Conservation (phyloP, 306 rosid species). For the Cucurbita argyrosperma region DNA sequence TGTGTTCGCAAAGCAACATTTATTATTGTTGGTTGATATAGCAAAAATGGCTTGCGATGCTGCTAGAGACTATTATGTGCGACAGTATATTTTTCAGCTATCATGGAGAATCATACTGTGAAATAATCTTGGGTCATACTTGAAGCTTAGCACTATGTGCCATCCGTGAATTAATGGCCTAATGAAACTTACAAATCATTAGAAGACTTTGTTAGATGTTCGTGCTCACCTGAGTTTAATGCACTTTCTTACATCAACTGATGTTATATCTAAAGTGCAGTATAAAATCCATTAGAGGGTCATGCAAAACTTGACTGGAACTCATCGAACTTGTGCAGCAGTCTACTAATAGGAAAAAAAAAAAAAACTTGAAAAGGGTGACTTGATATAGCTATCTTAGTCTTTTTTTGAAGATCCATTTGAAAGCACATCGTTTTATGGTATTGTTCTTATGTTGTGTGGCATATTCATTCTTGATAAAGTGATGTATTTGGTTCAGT, state of each 20-base stretch:
- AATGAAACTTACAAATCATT: background rate
- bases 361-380: background rate
- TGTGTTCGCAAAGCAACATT: background rate
- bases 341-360: background rate
- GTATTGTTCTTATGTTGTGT: background rate
- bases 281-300: background rate
- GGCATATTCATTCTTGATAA: background rate
- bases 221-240: background rate
- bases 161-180: background rate
- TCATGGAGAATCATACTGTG: background rate
- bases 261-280: background rate
- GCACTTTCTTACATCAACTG: background rate
- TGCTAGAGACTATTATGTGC: background rate
- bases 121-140: background rate
- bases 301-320: background rate
- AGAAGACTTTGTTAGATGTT: background rate
- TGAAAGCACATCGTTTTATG: background rate
- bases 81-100: background rate
- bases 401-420: background rate
- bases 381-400: background rate
- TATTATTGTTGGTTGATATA: background rate
- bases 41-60: background rate
- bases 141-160: background rate
- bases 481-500: background rate
- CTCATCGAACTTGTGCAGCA: background rate